These are phyloP conservation scores for Penicillium palitans DNA, from an alignment of 2,329 filamentous ascomycete species.

Conservation along the genomic window DNA sequence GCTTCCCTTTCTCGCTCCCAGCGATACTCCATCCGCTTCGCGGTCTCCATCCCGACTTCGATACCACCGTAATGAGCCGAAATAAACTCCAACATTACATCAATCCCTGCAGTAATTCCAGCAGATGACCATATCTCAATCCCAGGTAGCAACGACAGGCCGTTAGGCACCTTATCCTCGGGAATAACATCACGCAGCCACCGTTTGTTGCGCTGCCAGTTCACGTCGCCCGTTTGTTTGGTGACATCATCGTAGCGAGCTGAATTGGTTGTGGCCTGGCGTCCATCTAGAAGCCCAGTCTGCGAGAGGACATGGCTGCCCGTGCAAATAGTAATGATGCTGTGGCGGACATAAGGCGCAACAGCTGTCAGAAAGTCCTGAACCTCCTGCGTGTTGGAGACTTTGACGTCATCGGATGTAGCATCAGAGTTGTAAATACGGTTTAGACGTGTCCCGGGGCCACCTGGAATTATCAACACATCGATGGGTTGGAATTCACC, in stretches of 20 bases:
- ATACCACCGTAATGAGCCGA: slow-evolving; percentile 11
- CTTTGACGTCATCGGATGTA: not conserved
- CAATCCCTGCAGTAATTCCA: slow-evolving; percentile 11
- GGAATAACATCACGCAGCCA: slow-evolving; percentile 8
- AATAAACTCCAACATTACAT: slow-evolving; percentile 11
- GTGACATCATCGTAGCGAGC: slow-evolving; percentile 3
- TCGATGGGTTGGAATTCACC: slow-evolving; percentile 6
- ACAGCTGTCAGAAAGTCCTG: slow-evolving; percentile 3
- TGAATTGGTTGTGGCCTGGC: slow-evolving; percentile 6
- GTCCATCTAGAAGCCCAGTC: slow-evolving; percentile 3
- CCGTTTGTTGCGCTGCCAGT: slow-evolving; percentile 6
- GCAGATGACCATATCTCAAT: slow-evolving; percentile 11
- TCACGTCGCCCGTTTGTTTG: not conserved
- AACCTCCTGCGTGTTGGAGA: slow-evolving; percentile 7
- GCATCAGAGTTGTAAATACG: not conserved
- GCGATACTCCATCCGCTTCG: slow-evolving; percentile 10
- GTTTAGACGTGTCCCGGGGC: slow-evolving; percentile 2
- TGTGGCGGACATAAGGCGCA: slow-evolving; percentile 10
- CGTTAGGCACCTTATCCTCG: not conserved
- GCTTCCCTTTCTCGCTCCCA: slow-evolving; percentile 10
- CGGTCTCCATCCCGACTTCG: slow-evolving; percentile 3
- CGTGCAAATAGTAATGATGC: slow-evolving; percentile 9
- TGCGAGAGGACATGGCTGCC: slow-evolving; percentile 9
- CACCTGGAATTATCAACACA: slow-evolving; percentile 9
- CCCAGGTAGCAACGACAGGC: not conserved